Conservation (phyloP, 148 eudicot genomes). For the Silene latifolia region DNA sequence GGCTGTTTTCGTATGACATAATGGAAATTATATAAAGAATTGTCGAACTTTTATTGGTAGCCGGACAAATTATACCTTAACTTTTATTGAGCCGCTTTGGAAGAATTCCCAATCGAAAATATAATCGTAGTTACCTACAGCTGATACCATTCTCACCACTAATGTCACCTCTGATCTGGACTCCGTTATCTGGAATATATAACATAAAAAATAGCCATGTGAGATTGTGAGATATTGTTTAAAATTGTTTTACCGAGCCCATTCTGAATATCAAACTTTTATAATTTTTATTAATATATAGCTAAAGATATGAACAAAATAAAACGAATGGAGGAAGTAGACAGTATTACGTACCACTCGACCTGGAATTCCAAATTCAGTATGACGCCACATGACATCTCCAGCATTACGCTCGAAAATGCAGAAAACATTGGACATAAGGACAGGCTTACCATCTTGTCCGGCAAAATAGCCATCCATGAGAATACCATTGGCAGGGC, state of each 20-base stretch:
- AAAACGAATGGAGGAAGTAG: neutral
- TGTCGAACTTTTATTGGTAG: too few species aligned
- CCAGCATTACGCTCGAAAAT: slow-evolving; percentile 41
- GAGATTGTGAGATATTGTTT: too few species aligned
- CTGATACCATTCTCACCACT: slow-evolving; percentile 43
- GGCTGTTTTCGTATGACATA: too few species aligned
- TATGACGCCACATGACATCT: slow-evolving; percentile 59
- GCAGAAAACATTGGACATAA: slow-evolving; percentile 34
- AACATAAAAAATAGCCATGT: too few species aligned
- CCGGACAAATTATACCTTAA: slow-evolving; percentile 22
- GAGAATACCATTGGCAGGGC: slow-evolving; percentile 41
- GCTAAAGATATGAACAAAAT: too few species aligned
- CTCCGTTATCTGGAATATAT: slow-evolving; percentile 39
- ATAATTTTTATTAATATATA: too few species aligned
- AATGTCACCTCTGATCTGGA: slow-evolving; percentile 41
- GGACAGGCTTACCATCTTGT: slow-evolving; percentile 35
- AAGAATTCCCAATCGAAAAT: slow-evolving; percentile 45
- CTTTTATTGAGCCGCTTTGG: slow-evolving; percentile 39
- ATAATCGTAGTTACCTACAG: slow-evolving; percentile 52
- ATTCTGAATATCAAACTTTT: too few species aligned
- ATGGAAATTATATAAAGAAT: too few species aligned
- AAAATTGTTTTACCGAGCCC: too few species aligned
- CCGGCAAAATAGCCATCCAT: slow-evolving; percentile 41
- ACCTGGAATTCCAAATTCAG: slow-evolving; percentile 36
- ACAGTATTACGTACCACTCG: slow-evolving; percentile 27